Conservation (phyloP, 768 basidiomycete genomes). For the Candolleomyces eurysporus region DNA sequence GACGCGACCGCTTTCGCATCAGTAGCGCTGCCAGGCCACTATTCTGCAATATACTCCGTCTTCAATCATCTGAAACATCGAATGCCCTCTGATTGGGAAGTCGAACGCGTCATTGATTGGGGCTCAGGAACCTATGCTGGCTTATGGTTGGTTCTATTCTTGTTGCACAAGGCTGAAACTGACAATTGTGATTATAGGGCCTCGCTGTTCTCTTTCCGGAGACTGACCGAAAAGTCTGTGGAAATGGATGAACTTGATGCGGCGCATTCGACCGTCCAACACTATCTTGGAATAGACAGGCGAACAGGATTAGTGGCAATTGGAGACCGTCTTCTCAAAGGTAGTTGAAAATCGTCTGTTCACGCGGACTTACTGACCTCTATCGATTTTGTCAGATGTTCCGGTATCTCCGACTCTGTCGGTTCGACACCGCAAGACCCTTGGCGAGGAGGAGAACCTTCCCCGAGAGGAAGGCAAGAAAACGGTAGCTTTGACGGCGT, state of each 20-base stretch:
- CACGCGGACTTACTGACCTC: not conserved
- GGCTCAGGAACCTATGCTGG: slow-evolving; percentile 82
- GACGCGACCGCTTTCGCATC: slow-evolving; percentile 86
- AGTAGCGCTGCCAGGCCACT: slow-evolving; percentile 83
- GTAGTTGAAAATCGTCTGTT: slow-evolving; percentile 28
- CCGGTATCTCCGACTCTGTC: slow-evolving; percentile 40
- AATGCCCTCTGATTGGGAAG: slow-evolving; percentile 58
- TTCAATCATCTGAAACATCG: slow-evolving; percentile 64
- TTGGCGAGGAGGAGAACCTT: slow-evolving; percentile 46
- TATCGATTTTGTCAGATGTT: slow-evolving; percentile 33
- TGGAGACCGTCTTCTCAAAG: slow-evolving; percentile 59
- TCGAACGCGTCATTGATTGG: slow-evolving; percentile 75
- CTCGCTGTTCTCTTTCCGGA: slow-evolving; percentile 61
- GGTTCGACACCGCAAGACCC: slow-evolving; percentile 56
- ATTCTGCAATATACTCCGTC: slow-evolving; percentile 76
- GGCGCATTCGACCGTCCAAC: slow-evolving; percentile 48
- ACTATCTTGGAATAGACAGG: slow-evolving; percentile 77
- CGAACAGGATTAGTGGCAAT: slow-evolving; percentile 68
- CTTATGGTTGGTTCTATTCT: slow-evolving; percentile 58
- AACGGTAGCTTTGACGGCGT: slow-evolving; percentile 79
- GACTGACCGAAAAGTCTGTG: slow-evolving; percentile 18
- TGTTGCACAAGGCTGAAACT: slow-evolving; percentile 5
- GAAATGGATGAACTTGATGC: slow-evolving; percentile 35
- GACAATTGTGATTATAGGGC: slow-evolving; percentile 48
- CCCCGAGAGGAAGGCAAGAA: slow-evolving; percentile 41